Evolutionary conservation across 208 protist genomes (phyloP).

Genomic region (Leishmania lainsoni): DNA sequence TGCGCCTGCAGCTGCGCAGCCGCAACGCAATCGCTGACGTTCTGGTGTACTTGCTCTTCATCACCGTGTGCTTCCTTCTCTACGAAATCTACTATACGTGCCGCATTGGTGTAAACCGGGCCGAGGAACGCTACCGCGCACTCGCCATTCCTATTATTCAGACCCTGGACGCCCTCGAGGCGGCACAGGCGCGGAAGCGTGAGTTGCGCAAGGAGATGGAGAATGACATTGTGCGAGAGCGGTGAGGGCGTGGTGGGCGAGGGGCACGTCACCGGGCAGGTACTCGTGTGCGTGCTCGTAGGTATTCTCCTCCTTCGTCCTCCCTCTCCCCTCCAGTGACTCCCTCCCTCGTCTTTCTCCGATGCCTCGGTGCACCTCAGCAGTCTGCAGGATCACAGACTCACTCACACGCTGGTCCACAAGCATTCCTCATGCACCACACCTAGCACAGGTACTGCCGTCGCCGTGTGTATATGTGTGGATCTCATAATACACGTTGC

Average conservation of each 20-base stretch:
- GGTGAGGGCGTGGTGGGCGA: slow-evolving; percentile 1
- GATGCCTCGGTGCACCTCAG: not conserved
- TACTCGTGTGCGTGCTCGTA: not conserved
- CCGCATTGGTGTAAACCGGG: slow-evolving; percentile 73
- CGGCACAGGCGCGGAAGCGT: slow-evolving; percentile 51
- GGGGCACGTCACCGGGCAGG: not conserved
- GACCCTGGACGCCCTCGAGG: slow-evolving; percentile 81
- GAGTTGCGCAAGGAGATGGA: slow-evolving; percentile 68
- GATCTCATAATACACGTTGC: not conserved
- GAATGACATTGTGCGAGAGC: slow-evolving; percentile 59
- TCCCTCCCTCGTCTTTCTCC: not conserved
- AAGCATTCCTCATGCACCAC: not conserved
- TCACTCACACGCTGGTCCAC: not conserved
- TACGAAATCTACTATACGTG: slow-evolving; percentile 83
- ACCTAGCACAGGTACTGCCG: not conserved
- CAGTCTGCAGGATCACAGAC: not conserved
- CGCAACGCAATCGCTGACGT: slow-evolving; percentile 70
- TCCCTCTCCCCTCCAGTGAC: not conserved
- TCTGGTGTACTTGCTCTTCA: slow-evolving; percentile 75
- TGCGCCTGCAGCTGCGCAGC: slow-evolving; percentile 65
- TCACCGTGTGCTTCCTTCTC: slow-evolving; percentile 66
- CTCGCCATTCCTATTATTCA: slow-evolving; percentile 79
- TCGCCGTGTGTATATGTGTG: not conserved
- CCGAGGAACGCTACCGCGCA: slow-evolving; percentile 77
- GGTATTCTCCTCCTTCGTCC: not conserved